Evolutionary conservation across 495 filamentous ascomycete species (phyloP).

Genomic region (Hyaloscypha finlandica): DNA sequence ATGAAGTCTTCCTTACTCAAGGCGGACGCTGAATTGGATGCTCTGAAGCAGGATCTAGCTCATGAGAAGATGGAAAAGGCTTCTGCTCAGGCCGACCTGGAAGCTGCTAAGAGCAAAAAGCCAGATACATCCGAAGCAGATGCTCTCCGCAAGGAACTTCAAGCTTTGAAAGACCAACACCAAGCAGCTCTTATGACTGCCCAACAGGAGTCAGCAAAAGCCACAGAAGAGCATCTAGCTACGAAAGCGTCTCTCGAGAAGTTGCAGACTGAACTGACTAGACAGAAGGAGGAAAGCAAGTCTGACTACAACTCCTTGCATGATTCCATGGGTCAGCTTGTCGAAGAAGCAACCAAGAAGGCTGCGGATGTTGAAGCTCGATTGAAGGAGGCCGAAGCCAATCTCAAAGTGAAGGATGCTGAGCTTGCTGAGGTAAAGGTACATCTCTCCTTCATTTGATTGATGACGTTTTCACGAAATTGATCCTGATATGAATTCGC

Average conservation of each 20-base stretch:
- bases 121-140: conserved; percentile 51
- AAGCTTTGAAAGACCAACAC: conserved; percentile 30
- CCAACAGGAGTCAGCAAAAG: conserved; percentile 31
- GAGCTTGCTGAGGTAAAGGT: conserved; percentile 56
- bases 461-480: background rate
- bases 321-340: conserved; percentile 47
- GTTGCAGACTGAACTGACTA: conserved; percentile 34
- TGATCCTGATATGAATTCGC: background rate
- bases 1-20: conserved; percentile 39
- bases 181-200: conserved; percentile 25
- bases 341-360: conserved; percentile 48
- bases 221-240: conserved; percentile 31
- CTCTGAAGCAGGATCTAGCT: conserved; percentile 49
- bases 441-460: conserved; percentile 7
- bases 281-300: conserved; percentile 42
- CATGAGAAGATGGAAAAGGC: conserved; percentile 57
- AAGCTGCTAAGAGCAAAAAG: conserved; percentile 51
- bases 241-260: conserved; percentile 43
- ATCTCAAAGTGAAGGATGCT: conserved; percentile 48
- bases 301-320: conserved; percentile 58
- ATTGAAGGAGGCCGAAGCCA: conserved; percentile 31
- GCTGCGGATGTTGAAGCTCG: conserved; percentile 27
- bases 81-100: conserved; percentile 54
- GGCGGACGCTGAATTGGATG: conserved; percentile 44
- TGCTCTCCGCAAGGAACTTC: conserved; percentile 44